Evolutionary conservation across 768 basidiomycete species (phyloP), one percentile per base, ranked within the genome.

Genomic region (Phlebiopsis flavidoalba): DNA sequence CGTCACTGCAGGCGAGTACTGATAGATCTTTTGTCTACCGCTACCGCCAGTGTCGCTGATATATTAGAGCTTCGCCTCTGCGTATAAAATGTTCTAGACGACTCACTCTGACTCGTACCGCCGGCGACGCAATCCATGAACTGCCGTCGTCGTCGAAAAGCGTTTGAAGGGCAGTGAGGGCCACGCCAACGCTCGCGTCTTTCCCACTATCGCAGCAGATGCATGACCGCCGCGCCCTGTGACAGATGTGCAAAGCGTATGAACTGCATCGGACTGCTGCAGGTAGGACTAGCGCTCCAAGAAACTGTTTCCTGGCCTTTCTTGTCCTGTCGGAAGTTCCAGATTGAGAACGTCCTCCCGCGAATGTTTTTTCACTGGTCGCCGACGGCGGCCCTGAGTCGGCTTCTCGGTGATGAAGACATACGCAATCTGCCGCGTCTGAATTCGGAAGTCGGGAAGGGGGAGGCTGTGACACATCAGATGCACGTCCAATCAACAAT

Each of bases 1-100:
- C 91, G n/a, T n/a, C 91, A 93, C 69, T 98, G 88, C 37, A 98
- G 77, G 17, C 93, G 80, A 12, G 77, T 86, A 11, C 84, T 83
- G 63, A 98, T 83, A 12, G 79, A 73, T 19, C 77, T 72, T 71
- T 97, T 97, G 64, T 76, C 79, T 19, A n/a, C 26, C 1, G 19
- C 48, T 46, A 36, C 11, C 31, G 26, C 26, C 26, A 31, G 26
- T 31, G 26, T 31, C 26, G 26, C 26, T 31, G 26, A 31, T 31
- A 31, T 31, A 31, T 31, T 31, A 31, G 26, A 31, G 26, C 26
- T 6, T 22, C 46, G 46, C 21, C 21, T 47, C 46, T n/a, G n/a
- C 46, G 21, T 22, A 47, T 8, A 47, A 17, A 17, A 47, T 31
- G 26, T 31, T 31, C 2, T 31, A 3, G 26, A 31, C 26, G 26